Evolutionary conservation across 2,329 filamentous ascomycete genomes (phyloP), one percentile per base, ranked within the genome.

Genomic region (Hypomyces perniciosus): DNA sequence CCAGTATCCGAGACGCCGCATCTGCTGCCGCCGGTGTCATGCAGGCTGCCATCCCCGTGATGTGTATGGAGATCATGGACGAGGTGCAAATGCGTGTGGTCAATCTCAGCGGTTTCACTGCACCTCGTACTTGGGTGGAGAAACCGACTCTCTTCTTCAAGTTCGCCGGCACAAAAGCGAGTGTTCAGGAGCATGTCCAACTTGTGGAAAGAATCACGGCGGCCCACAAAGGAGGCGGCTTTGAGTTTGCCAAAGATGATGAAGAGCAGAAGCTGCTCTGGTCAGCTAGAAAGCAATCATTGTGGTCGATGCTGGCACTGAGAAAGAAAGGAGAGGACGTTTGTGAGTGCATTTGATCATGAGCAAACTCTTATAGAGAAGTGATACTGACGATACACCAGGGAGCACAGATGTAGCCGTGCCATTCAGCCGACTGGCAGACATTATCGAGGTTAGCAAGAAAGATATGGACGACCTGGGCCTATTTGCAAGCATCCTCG

Each of bases 61-160:
- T 84, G 1, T 85, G 85, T 4, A 85, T 91, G 80, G 88, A 93
- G 68, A 83, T 93, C 58, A 90, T 93, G 86, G 88, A 93, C 62
- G 88, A 93, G 52, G 85, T 92, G 4, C 87, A 91, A 68, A 93
- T 93, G 88, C 79, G 75, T 56, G 86, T 92, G 0, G 84, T 93
- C 62, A 93, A 93, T 68, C 74, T 83, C 48, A 80, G 85, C 8
- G 85, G 86, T 1, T 81, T 81, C 4, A 90, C 86, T 0, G 78
- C 80, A 6, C 84, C 83, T 12, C 72, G 79, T 5, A 79, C 80
- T 40, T 92, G 88, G 88, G 79, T 85, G 59, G 88, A 91, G 66
- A 69, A 78, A 49, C 87, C 88, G 0, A 91, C 88, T 1, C 75
- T 92, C 9, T 91, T 92, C 66, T 90, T 92, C 78, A 91, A 90